phyloP scores from a whole-genome alignment of 176 grass and related monocot species.

The Musa troglodytarum region DNA sequence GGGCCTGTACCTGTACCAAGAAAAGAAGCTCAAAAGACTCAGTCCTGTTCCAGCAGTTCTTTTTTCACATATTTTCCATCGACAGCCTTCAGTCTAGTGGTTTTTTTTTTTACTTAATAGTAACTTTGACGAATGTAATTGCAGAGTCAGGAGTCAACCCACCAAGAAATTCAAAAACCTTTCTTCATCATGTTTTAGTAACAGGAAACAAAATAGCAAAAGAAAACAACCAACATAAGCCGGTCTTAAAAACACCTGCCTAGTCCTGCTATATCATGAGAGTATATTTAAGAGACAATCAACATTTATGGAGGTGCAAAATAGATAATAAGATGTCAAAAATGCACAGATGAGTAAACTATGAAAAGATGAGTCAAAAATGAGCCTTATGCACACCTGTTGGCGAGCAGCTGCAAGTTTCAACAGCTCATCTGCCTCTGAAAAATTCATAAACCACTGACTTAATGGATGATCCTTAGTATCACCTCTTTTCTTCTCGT shows the following conservation, averaged over 20 bases:
- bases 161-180: no score
- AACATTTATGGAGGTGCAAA: no score
- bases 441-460: constrained; percentile 87
- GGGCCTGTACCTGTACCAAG: constrained; percentile 62
- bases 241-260: not conserved
- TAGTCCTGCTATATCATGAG: not conserved
- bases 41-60: no score
- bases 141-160: no score
- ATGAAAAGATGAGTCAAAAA: no score
- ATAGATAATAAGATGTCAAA: not conserved
- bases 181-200: no score
- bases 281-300: not conserved
- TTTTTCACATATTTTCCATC: no score
- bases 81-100: no score
- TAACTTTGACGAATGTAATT: no score
- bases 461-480: constrained; percentile 78
- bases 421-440: constrained; percentile 92
- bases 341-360: constrained; percentile 2
- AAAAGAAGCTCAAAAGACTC: not conserved
- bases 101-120: no score
- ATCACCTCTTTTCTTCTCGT: constrained; percentile 71
- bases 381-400: constrained; percentile 41
- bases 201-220: no score
- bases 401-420: constrained; percentile 86
- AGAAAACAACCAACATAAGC: not conserved